Evolutionary conservation across 495 filamentous ascomycete species (phyloP), one percentile per base, ranked within the genome.

Genomic region (Poronia punctata): DNA sequence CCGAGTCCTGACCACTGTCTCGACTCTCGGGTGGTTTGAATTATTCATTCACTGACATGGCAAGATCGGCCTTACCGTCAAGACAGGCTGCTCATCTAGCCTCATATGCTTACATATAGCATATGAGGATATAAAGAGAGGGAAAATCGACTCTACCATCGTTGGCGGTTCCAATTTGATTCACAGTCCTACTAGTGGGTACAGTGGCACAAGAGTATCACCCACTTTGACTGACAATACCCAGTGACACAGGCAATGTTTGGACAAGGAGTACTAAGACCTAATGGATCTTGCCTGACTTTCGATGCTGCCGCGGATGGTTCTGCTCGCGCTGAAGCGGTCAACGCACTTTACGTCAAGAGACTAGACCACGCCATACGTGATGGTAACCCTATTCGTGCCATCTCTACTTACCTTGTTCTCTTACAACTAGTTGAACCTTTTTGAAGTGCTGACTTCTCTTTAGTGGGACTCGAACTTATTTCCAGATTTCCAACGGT

Each of bases 231-330:
- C 35, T 0, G 79, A 67, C 31, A 55, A 70, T 22, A n/a, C n/a
- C n/a, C n/a, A n/a, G n/a, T n/a, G n/a, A n/a, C n/a, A n/a, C n/a
- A n/a, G n/a, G n/a, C n/a, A n/a, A n/a, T n/a, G n/a, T n/a, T n/a
- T n/a, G n/a, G n/a, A n/a, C n/a, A n/a, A n/a, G n/a, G n/a, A n/a
- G n/a, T n/a, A n/a, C n/a, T n/a, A n/a, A n/a, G n/a, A n/a, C n/a
- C n/a, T n/a, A n/a, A n/a, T n/a, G n/a, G n/a, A n/a, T n/a, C n/a
- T n/a, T n/a, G n/a, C n/a, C n/a, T n/a, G n/a, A 70, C 69, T 4
- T 85, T 78, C 47, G 72, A 77, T 46, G 54, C 58, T 0, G 29
- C 39, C 0, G 80, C 78, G 0, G 59, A 78, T 50, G 80, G 80
- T 0, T 84, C 77, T 53, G 71, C 50, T 0, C 58, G 79, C 2